Conservation (phyloP, 768 basidiomycete genomes). For the Zangia roseola region DNA sequence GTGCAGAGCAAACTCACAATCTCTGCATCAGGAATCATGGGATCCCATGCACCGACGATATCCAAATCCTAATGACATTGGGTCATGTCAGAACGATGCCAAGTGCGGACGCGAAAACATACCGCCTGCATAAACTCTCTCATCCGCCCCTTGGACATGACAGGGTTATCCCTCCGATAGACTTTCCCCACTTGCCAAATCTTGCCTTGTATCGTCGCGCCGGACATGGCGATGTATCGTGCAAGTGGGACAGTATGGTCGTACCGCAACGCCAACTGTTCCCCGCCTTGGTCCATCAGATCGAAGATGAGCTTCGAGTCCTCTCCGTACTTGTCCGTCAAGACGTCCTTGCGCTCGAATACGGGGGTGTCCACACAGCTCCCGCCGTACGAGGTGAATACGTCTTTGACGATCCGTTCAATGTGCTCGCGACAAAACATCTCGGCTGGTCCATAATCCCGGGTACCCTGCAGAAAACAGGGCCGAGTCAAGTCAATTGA, state of each 20-base stretch:
- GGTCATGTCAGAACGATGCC: not conserved
- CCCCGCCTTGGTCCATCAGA: slow-evolving; percentile 95
- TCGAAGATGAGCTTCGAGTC: slow-evolving; percentile 98
- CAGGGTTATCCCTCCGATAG: slow-evolving; percentile 93
- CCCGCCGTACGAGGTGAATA: slow-evolving; percentile 87
- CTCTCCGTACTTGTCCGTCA: slow-evolving; percentile 97
- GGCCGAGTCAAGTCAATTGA: slow-evolving; percentile 4
- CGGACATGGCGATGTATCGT: slow-evolving; percentile 92
- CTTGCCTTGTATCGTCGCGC: slow-evolving; percentile 78
- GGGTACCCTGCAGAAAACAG: slow-evolving; percentile 67
- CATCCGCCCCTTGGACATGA: slow-evolving; percentile 98
- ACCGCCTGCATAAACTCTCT: slow-evolving; percentile 98
- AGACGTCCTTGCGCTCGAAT: slow-evolving; percentile 94
- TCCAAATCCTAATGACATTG: slow-evolving; percentile 76
- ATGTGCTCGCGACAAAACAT: slow-evolving; percentile 91
- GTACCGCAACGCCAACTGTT: slow-evolving; percentile 90
- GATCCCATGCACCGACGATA: slow-evolving; percentile 87
- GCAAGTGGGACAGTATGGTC: slow-evolving; percentile 98
- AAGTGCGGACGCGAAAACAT: slow-evolving; percentile 23
- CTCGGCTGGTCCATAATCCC: slow-evolving; percentile 90
- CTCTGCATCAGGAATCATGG: slow-evolving; percentile 98
- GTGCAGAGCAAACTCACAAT: slow-evolving; percentile 80
- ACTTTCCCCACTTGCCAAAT: slow-evolving; percentile 99
- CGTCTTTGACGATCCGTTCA: slow-evolving; percentile 82
- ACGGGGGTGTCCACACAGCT: slow-evolving; percentile 96